Evolutionary conservation across 768 basidiomycete genomes (phyloP), one percentile per base, ranked within the genome.

Genomic region (Filobasidium floriforme): DNA sequence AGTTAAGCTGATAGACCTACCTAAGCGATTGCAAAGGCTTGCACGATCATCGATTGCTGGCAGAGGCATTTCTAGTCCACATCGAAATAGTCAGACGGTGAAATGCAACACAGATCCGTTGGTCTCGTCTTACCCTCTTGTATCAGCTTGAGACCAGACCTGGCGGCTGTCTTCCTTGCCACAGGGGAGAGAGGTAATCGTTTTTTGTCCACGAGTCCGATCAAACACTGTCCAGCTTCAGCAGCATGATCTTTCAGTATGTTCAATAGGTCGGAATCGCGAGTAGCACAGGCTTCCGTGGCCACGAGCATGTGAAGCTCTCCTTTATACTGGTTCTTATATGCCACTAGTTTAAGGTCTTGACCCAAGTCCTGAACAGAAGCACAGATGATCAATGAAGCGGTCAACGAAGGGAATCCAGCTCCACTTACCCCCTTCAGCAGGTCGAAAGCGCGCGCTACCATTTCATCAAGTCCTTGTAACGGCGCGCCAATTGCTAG

Each of bases 401-500:
- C 5, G 19, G n/a, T 28, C 22, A 22, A n/a, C 24, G 3, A 22
- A 22, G 22, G 26, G 14, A 26, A 28, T 5, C 15, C 54, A 24
- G 14, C 5, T 57, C 22, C 54, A 57, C 22, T 24, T 32, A 57
- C 54, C 54, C 54, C 54, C 7, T 57, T 57, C 22, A 57, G 15
- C 54, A 57, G 26, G 22, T 6, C 54, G 54, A 57, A 57, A 24
- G 22, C 19, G 12, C 15, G 18, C 24, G 54, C 15, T 28, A 57
- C 54, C 12, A 57, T 6, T 15, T 57, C 24, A 24, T 57, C 54
- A 15, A 6, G 15, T 2, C 24, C 54, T 22, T 14, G 7, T 4
- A 55, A 51, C 51, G 24, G 60, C 52, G 28, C 14, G 29, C 32
- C 60, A 40, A 41, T 52, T 51, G 37, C 83, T 80, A 7, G 88